phyloP scores from a whole-genome alignment of 805 yeast species.

The Starmerella potacharoeniae region DNA sequence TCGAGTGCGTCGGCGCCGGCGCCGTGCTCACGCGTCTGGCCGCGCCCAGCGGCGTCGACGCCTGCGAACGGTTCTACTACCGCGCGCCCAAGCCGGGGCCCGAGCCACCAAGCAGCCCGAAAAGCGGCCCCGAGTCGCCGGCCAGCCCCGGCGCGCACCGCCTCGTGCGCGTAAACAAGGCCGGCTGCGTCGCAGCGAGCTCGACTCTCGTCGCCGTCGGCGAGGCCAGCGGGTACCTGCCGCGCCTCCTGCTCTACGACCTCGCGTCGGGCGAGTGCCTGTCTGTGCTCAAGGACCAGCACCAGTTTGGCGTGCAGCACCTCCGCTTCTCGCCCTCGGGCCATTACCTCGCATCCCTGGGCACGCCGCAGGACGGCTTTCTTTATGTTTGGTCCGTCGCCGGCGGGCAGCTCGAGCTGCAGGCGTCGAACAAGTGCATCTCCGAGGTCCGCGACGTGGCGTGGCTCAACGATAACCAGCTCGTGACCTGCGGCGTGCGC shows the following conservation, averaged over 20 bases:
- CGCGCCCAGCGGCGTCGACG: background rate
- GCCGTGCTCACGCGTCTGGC: slow-evolving; percentile 5
- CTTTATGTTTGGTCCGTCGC: slow-evolving; percentile 47
- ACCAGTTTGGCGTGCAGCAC: slow-evolving; percentile 50
- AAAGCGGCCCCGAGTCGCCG: slow-evolving; percentile 7
- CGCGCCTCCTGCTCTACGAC: slow-evolving; percentile 41
- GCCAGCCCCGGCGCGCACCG: background rate
- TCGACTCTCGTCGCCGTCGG: slow-evolving; percentile 55
- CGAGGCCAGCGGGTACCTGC: slow-evolving; percentile 52
- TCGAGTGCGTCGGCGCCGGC: slow-evolving; percentile 18
- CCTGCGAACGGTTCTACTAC: background rate
- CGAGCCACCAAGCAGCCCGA: slow-evolving; percentile 3
- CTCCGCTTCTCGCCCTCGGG: slow-evolving; percentile 51
- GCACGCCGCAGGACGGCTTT: slow-evolving; percentile 59
- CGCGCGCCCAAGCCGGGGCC: background rate
- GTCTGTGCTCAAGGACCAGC: slow-evolving; percentile 43
- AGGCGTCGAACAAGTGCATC: slow-evolving; percentile 52
- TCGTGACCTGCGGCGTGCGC: slow-evolving; percentile 51
- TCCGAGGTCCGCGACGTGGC: slow-evolving; percentile 43
- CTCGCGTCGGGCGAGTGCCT: slow-evolving; percentile 34
- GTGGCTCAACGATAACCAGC: slow-evolving; percentile 41
- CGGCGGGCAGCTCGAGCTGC: slow-evolving; percentile 29
- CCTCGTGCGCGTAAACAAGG: slow-evolving; percentile 14
- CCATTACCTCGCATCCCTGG: slow-evolving; percentile 45
- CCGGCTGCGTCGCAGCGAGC: slow-evolving; percentile 43